These are phyloP conservation scores for Leishmania arabica DNA, from an alignment of 208 protist genomes.

Conservation along the genomic window DNA sequence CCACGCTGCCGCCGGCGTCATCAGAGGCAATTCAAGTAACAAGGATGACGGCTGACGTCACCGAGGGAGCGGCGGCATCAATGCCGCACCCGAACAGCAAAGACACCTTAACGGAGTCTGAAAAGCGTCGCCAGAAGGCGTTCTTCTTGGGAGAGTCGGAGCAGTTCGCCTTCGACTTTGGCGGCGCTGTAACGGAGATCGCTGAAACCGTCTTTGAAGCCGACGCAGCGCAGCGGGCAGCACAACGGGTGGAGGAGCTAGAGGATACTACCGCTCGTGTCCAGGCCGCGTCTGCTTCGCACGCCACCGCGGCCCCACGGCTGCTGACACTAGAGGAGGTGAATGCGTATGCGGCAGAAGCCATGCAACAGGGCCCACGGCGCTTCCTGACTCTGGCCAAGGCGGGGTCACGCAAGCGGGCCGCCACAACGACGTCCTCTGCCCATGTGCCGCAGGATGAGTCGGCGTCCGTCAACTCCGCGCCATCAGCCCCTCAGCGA, in stretches of 20 bases:
- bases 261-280: conserved; percentile 24
- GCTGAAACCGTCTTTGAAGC: conserved; percentile 16
- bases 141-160: conserved; percentile 82
- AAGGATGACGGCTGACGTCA: background rate
- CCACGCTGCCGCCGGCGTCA: background rate
- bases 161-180: conserved; percentile 86
- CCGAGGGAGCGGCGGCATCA: background rate
- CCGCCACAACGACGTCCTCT: background rate
- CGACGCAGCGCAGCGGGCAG: conserved; percentile 17
- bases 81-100: background rate
- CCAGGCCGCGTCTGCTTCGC: conserved; percentile 2
- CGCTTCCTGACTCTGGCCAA: conserved; percentile 24
- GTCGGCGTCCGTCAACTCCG: background rate
- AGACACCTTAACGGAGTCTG: conserved; percentile 16
- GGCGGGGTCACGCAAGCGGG: conserved; percentile 5
- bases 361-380: conserved; percentile 11
- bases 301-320: background rate
- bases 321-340: conserved; percentile 37
- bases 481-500: background rate
- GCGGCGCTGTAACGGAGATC: conserved; percentile 26
- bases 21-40: background rate
- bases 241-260: conserved; percentile 21
- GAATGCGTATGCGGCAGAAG: conserved; percentile 17
- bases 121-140: conserved; percentile 30
- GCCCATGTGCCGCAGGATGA: background rate